Evolutionary conservation across 2,329 filamentous ascomycete genomes (phyloP).

Genomic region (Oidium heveae): DNA sequence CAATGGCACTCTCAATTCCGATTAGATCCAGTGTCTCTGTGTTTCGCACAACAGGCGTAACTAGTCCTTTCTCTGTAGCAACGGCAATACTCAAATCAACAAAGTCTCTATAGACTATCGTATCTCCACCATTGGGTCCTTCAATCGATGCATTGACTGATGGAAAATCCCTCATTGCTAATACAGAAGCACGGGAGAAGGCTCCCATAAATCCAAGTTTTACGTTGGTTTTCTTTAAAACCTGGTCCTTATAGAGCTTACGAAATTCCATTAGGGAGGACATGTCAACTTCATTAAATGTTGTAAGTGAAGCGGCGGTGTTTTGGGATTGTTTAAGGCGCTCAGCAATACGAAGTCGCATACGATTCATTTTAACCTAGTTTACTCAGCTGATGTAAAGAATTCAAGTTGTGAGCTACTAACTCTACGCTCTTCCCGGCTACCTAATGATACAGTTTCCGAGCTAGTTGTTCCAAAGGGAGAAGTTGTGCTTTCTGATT

Average conservation of each 20-base stretch:
- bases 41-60: constrained; percentile 90
- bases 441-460: constrained; percentile 29
- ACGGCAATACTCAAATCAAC: constrained; percentile 95
- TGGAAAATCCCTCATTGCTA: constrained; percentile 89
- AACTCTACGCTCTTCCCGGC: constrained; percentile 70
- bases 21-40: constrained; percentile 72
- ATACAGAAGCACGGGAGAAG: constrained; percentile 68
- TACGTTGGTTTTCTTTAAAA: constrained; percentile 85
- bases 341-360: constrained; percentile 92
- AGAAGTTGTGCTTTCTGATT: constrained; percentile 17
- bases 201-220: constrained; percentile 99
- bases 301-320: constrained; percentile 86
- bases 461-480: constrained; percentile 5
- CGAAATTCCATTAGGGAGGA: constrained; percentile 91
- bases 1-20: constrained; percentile 71
- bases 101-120: constrained; percentile 94
- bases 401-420: constrained; percentile 14
- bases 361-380: constrained; percentile 98
- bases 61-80: constrained; percentile 87
- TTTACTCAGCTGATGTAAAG: constrained; percentile 4
- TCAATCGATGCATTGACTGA: constrained; percentile 93
- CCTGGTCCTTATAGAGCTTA: constrained; percentile 88
- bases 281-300: constrained; percentile 99
- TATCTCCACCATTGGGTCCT: constrained; percentile 81
- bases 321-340: constrained; percentile 98